Evolutionary conservation across 1,284 basidiomycete species (phyloP), one percentile per base, ranked within the genome.

Genomic region (Austroboletus novae-zelandiae): DNA sequence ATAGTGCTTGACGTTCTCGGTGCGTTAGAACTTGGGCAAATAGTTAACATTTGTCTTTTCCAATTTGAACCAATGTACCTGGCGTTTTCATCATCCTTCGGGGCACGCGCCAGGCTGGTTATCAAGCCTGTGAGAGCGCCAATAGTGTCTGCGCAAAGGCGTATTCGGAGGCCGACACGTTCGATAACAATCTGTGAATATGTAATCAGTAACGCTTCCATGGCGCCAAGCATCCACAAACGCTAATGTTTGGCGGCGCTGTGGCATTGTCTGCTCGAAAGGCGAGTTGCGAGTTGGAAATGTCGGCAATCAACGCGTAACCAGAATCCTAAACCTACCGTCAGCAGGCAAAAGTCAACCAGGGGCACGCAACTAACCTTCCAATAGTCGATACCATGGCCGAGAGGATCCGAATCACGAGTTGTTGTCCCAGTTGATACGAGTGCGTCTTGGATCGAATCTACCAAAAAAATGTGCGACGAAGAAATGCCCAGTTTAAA

Each of bases 101-200:
- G 74, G 10, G 69, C 61, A 18, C 69, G 71, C 4, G 65, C 68
- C 43, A 84, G 57, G 55, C 84, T 78, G 25, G 67, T 63, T 32
- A 74, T 71, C 57, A 89, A 79, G 4, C 73, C 72, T 1, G 74
- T 69, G 14, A 89, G 66, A 3, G 79, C 78, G 6, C 71, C 66
- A 51, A 82, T 66, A 0, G 84, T 86, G 64, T 90, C 87, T 9
- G 87, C 87, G 57, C 85, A 88, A 30, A 88, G 69, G 61, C 84
- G 81, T 37, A 87, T 54, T 29, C 72, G 73, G 11, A 86, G 65
- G 29, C 68, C 67, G 40, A 79, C 68, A 15, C 70, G 73, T 43
- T 80, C 72, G 27, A 84, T 61, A 20, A 62, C 56, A 18, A 83
- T 65, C 84, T 86, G 56, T 29, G 23, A 10, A 37, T 20, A 34